Percentiles rank a stretch among this genome's conserved stretches.
Conservation (phyloP, 2,329 filamentous ascomycete genomes). For the Sporothrix phasma region DNA sequence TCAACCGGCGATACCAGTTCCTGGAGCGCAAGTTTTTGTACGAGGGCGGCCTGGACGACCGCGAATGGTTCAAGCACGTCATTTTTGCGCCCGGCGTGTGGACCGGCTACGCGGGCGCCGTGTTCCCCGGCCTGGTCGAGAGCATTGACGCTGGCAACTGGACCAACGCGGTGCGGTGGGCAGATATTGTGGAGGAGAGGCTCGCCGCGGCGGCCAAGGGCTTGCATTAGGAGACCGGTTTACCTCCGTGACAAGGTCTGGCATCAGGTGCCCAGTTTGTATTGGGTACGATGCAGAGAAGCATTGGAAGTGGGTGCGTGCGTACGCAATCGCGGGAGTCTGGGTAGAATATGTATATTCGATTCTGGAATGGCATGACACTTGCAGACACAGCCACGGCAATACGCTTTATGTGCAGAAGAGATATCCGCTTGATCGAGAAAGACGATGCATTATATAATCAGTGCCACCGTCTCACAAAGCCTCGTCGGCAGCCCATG, state of each 20-base stretch:
- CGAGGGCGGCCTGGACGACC: conserved; percentile 62
- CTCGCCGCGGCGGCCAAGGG: conserved; percentile 38
- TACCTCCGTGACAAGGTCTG: too few species aligned
- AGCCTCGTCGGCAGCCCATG: too few species aligned
- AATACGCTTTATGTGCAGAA: too few species aligned
- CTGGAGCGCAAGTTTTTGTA: conserved; percentile 76
- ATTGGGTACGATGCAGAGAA: neutral
- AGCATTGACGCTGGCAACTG: conserved; percentile 52
- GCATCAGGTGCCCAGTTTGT: too few species aligned
- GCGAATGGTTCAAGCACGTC: conserved; percentile 73
- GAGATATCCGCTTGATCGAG: too few species aligned
- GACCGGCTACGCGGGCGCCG: conserved; percentile 77
- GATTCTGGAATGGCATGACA: too few species aligned
- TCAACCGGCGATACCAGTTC: conserved; percentile 75
- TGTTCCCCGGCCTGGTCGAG: conserved; percentile 53
- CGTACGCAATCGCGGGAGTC: too few species aligned
- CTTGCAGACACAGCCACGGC: too few species aligned
- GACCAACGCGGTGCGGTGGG: conserved; percentile 48
- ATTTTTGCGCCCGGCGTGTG: conserved; percentile 59
- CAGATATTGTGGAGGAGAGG: conserved; percentile 44
- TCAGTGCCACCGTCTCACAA: too few species aligned
- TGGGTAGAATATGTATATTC: too few species aligned
- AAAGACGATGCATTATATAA: too few species aligned
- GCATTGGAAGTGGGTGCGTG: too few species aligned
- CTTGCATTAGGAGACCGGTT: conserved; percentile 19